Evolutionary conservation across 2,329 filamentous ascomycete genomes (phyloP).

Genomic region (Beauveria asiatica): DNA sequence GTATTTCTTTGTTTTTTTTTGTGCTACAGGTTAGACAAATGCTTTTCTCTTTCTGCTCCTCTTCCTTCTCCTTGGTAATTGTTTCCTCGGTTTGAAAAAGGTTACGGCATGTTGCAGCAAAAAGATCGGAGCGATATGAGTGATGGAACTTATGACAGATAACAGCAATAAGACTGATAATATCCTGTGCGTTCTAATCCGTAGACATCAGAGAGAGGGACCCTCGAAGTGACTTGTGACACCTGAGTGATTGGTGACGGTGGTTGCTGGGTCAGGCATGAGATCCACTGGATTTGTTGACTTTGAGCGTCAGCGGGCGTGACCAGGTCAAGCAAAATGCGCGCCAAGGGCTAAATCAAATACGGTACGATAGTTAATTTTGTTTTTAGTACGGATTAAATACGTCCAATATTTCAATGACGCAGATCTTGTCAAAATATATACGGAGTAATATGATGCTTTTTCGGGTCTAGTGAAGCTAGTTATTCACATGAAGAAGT

Average conservation of each 20-base stretch:
- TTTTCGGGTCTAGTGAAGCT: too few species aligned
- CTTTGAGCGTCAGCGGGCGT: background rate
- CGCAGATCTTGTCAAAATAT: background rate
- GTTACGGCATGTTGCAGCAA: conserved; percentile 1
- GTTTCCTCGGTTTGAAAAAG: background rate
- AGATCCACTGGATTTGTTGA: conserved; percentile 4
- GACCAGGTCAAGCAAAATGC: background rate
- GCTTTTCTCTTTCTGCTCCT: conserved; percentile 11
- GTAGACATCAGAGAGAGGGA: background rate
- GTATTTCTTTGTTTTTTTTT: conserved; percentile 1
- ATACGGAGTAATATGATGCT: too few species aligned
- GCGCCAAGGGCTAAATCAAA: background rate
- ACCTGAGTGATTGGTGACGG: background rate
- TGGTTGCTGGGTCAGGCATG: background rate
- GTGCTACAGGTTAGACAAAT: conserved; percentile 9
- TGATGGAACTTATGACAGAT: conserved; percentile 1
- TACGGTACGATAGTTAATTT: background rate
- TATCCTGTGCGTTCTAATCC: background rate
- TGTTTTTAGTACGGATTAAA: too few species aligned
- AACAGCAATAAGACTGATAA: conserved; percentile 9
- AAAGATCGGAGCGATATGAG: conserved; percentile 8
- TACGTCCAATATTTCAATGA: background rate
- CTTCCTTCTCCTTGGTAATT: background rate
- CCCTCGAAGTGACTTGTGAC: background rate
- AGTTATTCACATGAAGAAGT: background rate